phyloP scores from a whole-genome alignment of 2,329 filamentous ascomycete species.

The Pseudonectria foliicola region DNA sequence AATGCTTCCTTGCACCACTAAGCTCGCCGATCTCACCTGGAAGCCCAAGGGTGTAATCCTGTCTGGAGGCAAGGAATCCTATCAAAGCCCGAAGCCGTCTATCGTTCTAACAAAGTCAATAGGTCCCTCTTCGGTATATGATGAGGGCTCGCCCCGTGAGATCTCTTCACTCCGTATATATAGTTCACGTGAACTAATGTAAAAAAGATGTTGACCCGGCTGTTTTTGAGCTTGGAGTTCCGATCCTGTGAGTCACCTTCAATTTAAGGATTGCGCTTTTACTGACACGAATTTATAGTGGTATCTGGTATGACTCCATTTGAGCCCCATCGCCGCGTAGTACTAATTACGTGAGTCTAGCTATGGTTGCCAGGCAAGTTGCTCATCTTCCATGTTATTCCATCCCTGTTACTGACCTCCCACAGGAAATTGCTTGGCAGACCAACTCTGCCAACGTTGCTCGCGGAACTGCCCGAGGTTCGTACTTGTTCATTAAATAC shows the following conservation, averaged over 20 bases:
- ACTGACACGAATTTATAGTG: conserved; percentile 14
- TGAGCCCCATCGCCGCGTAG: conserved; percentile 1
- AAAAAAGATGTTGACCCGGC: conserved; percentile 63
- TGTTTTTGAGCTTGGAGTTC: conserved; percentile 50
- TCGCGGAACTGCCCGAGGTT: conserved; percentile 33
- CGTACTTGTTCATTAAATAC: conserved; percentile 8
- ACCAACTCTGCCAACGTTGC: conserved; percentile 54
- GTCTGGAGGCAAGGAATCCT: conserved; percentile 27
- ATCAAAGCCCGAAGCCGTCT: neutral
- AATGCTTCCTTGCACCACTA: neutral
- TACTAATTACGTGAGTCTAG: conserved; percentile 37
- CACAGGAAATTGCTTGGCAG: conserved; percentile 59
- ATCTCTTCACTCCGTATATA: conserved; percentile 1
- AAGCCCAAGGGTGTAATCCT: conserved; percentile 70
- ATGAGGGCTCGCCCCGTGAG: conserved; percentile 56
- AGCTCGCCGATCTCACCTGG: neutral
- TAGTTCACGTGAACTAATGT: conserved; percentile 4
- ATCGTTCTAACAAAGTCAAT: conserved; percentile 5
- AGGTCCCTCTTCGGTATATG: conserved; percentile 68
- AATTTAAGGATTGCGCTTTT: neutral
- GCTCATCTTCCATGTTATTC: no score
- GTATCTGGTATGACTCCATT: conserved; percentile 19
- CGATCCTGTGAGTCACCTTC: conserved; percentile 16
- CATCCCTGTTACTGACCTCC: conserved; percentile 1
- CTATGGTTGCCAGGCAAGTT: conserved; percentile 48